phyloP scores from a whole-genome alignment of 2,329 filamentous ascomycete genomes.

The Westerdykella aurantiaca region DNA sequence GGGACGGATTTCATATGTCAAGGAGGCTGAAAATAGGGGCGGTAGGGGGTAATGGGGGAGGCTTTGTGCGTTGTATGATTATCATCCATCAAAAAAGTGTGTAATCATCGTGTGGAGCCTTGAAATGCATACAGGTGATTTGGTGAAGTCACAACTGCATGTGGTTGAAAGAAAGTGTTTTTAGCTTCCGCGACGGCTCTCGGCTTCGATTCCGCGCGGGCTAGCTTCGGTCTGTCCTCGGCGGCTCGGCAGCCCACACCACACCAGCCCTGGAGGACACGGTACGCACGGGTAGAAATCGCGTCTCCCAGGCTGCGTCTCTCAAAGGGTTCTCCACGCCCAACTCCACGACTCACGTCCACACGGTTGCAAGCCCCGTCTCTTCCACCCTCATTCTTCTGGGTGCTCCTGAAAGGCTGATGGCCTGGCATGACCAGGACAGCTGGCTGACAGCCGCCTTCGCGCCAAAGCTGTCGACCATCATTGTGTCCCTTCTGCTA shows the following conservation, averaged over 20 bases:
- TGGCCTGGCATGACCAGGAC: slow-evolving; percentile 36
- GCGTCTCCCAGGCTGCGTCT: too few relatives aligned
- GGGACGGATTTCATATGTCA: background rate
- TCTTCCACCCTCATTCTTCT: too few relatives aligned
- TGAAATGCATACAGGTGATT: background rate
- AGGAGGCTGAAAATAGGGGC: background rate
- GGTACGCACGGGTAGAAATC: too few relatives aligned
- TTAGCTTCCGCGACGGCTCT: slow-evolving; percentile 10
- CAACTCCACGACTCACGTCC: too few relatives aligned
- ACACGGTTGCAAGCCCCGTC: too few relatives aligned
- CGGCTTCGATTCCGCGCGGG: slow-evolving; percentile 5
- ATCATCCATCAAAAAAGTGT: slow-evolving; percentile 24
- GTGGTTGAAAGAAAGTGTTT: background rate
- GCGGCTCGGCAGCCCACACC: slow-evolving; percentile 2
- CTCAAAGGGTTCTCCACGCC: too few relatives aligned
- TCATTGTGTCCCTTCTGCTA: slow-evolving; percentile 65
- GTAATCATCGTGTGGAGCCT: slow-evolving; percentile 8
- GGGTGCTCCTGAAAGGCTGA: slow-evolving; percentile 4
- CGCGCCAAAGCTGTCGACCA: slow-evolving; percentile 42
- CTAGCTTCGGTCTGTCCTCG: slow-evolving; percentile 2
- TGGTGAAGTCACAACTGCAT: background rate
- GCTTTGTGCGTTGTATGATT: slow-evolving; percentile 35
- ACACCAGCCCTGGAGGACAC: background rate
- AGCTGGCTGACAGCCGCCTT: slow-evolving; percentile 45
- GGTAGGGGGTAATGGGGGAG: slow-evolving; percentile 20